Percentiles rank a stretch among this genome's conserved stretches.
Evolutionary conservation across 2,329 filamentous ascomycete species (phyloP).

Genomic region (Colletotrichum eleusines): DNA sequence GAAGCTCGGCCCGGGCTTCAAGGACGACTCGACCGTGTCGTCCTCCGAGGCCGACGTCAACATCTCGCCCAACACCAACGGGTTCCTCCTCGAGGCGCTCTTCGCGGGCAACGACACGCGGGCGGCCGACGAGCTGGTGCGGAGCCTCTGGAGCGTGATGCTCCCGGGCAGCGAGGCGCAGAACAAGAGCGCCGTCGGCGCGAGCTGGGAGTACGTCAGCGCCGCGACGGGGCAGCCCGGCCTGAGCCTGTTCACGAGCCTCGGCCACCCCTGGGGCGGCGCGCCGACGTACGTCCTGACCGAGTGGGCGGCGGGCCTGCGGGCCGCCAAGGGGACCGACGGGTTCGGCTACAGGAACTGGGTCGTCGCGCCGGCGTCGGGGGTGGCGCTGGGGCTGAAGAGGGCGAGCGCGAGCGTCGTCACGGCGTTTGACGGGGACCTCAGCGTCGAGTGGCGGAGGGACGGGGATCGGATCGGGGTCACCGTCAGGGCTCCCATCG

Average conservation of each 20-base stretch:
- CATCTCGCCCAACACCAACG: slow-evolving; percentile 60
- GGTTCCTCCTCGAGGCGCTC: slow-evolving; percentile 56
- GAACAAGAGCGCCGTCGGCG: slow-evolving; percentile 51
- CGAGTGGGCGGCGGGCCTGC: slow-evolving; percentile 50
- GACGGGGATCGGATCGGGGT: slow-evolving; percentile 21
- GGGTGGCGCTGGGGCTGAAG: slow-evolving; percentile 46
- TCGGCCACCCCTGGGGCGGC: slow-evolving; percentile 59
- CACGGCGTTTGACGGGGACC: slow-evolving; percentile 46
- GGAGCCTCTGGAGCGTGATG: slow-evolving; percentile 57
- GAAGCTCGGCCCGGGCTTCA: slow-evolving; percentile 42
- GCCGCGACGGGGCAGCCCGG: slow-evolving; percentile 53
- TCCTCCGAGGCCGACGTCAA: slow-evolving; percentile 49
- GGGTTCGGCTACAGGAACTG: slow-evolving; percentile 47
- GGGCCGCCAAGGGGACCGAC: slow-evolving; percentile 30
- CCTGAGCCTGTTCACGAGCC: slow-evolving; percentile 56
- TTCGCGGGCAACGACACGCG: slow-evolving; percentile 47
- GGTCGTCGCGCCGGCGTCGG: slow-evolving; percentile 46
- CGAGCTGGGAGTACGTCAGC: slow-evolving; percentile 60
- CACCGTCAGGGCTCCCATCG: slow-evolving; percentile 35
- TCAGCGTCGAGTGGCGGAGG: slow-evolving; percentile 44
- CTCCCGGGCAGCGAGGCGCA: slow-evolving; percentile 47
- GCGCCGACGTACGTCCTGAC: slow-evolving; percentile 59
- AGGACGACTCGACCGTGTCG: slow-evolving; percentile 39
- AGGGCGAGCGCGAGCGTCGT: slow-evolving; percentile 45
- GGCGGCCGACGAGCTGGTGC: slow-evolving; percentile 49